These are phyloP conservation scores for Hyphodiscus sp. DNA, from an alignment of 2,329 filamentous ascomycete genomes.

Conservation along the genomic window DNA sequence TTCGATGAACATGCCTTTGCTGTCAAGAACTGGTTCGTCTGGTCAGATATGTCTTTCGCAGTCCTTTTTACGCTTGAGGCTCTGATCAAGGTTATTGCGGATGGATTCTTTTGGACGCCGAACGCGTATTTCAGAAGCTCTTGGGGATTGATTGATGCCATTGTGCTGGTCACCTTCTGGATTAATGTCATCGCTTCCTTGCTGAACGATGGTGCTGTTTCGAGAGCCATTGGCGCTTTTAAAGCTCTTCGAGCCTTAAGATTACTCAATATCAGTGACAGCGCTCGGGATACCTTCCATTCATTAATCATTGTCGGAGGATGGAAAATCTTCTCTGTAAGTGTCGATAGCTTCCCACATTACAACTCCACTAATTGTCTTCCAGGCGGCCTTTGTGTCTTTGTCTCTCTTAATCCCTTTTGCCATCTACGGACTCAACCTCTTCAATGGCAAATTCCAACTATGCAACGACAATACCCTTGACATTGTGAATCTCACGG, in stretches of 20 bases:
- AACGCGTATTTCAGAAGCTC: slow-evolving; percentile 96
- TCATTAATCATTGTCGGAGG: slow-evolving; percentile 90
- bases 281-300: slow-evolving; percentile 91
- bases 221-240: slow-evolving; percentile 89
- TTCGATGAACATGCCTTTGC: slow-evolving; percentile 56
- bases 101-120: slow-evolving; percentile 93
- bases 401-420: slow-evolving; percentile 92
- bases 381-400: slow-evolving; percentile 73
- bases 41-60: slow-evolving; percentile 86
- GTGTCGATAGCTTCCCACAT: neutral
- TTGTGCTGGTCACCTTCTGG: slow-evolving; percentile 91
- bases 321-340: slow-evolving; percentile 70
- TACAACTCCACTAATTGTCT: slow-evolving; percentile 19
- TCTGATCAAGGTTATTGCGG: slow-evolving; percentile 85
- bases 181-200: slow-evolving; percentile 85
- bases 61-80: slow-evolving; percentile 81
- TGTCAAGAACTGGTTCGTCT: slow-evolving; percentile 84
- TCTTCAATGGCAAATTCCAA: slow-evolving; percentile 79
- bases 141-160: slow-evolving; percentile 91
- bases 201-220: slow-evolving; percentile 74
- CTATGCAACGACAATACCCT: slow-evolving; percentile 68
- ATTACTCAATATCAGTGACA: slow-evolving; percentile 92
- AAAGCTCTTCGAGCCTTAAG: slow-evolving; percentile 90
- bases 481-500: slow-evolving; percentile 51
- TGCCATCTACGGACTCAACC: slow-evolving; percentile 88